phyloP scores from a whole-genome alignment of 805 yeast genomes.

The Myxozyma vanderwaltii region DNA sequence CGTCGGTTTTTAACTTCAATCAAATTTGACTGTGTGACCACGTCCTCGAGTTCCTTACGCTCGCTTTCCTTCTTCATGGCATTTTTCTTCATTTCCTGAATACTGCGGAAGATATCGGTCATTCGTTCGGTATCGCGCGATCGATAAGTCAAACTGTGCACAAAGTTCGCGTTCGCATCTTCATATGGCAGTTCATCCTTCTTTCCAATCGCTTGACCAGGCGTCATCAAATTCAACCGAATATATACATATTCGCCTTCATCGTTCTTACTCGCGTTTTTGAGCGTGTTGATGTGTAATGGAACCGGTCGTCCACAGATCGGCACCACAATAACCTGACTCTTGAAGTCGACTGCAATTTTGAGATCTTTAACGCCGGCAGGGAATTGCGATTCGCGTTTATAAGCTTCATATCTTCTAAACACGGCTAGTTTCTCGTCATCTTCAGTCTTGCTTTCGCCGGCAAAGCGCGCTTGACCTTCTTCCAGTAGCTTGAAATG shows the following conservation, averaged over 20 bases:
- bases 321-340: slow-evolving; percentile 87
- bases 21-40: slow-evolving; percentile 86
- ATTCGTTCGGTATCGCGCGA: slow-evolving; percentile 89
- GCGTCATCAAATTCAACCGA: slow-evolving; percentile 89
- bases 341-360: slow-evolving; percentile 82
- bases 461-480: slow-evolving; percentile 80
- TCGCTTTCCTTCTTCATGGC: slow-evolving; percentile 89
- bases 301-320: slow-evolving; percentile 97
- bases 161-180: slow-evolving; percentile 82
- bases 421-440: slow-evolving; percentile 63
- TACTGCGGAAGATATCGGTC: slow-evolving; percentile 84
- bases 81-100: slow-evolving; percentile 88
- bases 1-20: slow-evolving; percentile 81
- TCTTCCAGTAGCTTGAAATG: slow-evolving; percentile 85
- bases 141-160: slow-evolving; percentile 83
- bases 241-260: slow-evolving; percentile 93
- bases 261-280: slow-evolving; percentile 91
- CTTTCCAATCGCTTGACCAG: slow-evolving; percentile 74
- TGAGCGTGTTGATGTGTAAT: slow-evolving; percentile 90
- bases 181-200: slow-evolving; percentile 72
- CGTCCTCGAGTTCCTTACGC: slow-evolving; percentile 88
- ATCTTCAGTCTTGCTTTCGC: slow-evolving; percentile 65
- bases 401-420: slow-evolving; percentile 90
- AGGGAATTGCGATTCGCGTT: slow-evolving; percentile 92
- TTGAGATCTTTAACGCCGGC: slow-evolving; percentile 75